These are phyloP conservation scores for Trametopsis cervina DNA, from an alignment of 768 basidiomycete genomes.

Conservation along the genomic window DNA sequence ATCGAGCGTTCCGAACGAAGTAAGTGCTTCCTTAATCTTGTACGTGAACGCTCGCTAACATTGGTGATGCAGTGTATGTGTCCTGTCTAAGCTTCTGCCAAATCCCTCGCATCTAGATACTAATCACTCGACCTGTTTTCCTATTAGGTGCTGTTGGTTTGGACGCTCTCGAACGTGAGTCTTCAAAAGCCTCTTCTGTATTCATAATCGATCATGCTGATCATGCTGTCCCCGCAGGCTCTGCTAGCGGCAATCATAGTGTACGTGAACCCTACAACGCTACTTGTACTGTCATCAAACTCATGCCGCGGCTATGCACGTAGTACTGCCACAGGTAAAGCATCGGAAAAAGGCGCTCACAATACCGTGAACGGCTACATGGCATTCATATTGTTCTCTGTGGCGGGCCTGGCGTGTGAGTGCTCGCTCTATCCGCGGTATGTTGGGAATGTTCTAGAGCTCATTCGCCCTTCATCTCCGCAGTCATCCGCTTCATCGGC, in stretches of 20 bases:
- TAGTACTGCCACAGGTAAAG: slow-evolving; percentile 44
- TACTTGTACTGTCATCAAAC: neutral
- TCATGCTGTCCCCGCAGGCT: slow-evolving; percentile 32
- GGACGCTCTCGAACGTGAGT: slow-evolving; percentile 82
- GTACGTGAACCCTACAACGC: slow-evolving; percentile 31
- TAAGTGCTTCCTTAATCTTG: slow-evolving; percentile 22
- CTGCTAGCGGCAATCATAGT: slow-evolving; percentile 70
- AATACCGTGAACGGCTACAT: slow-evolving; percentile 77
- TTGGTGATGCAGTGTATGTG: slow-evolving; percentile 3
- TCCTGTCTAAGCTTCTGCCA: neutral
- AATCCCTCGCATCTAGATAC: slow-evolving; percentile 4
- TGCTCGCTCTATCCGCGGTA: slow-evolving; percentile 13
- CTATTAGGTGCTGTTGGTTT: slow-evolving; percentile 66
- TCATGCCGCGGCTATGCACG: neutral
- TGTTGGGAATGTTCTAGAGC: slow-evolving; percentile 1
- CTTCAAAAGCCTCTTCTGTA: slow-evolving; percentile 3
- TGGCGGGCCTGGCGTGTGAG: slow-evolving; percentile 83
- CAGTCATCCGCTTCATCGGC: slow-evolving; percentile 83
- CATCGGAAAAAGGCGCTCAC: slow-evolving; percentile 39
- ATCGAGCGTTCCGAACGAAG: slow-evolving; percentile 87
- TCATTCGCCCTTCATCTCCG: neutral
- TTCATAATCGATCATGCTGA: slow-evolving; percentile 8
- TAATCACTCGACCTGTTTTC: slow-evolving; percentile 11
- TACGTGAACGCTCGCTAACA: neutral
- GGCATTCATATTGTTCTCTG: slow-evolving; percentile 83